phyloP scores from a whole-genome alignment of 257 asterid species.

The Oldenlandia corymbosa region DNA sequence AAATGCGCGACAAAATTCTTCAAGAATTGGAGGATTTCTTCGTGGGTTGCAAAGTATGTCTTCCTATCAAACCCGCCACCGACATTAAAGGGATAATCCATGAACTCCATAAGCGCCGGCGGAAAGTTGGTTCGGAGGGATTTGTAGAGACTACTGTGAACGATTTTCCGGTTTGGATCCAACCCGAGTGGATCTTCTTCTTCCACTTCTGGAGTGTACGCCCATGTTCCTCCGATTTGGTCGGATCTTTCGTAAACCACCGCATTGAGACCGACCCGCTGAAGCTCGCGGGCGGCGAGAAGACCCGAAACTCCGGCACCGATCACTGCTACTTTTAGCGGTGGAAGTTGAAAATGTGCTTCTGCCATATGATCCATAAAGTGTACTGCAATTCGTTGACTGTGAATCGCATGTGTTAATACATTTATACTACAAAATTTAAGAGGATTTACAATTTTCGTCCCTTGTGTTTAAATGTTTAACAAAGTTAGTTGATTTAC shows the following conservation, averaged over 20 bases:
- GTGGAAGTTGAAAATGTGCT: too few relatives aligned
- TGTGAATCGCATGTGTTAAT: too few relatives aligned
- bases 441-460: too few relatives aligned
- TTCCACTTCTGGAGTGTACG: slow-evolving; percentile 7
- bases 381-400: too few relatives aligned
- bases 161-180: slow-evolving; percentile 5
- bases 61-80: neutral
- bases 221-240: slow-evolving; percentile 19
- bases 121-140: slow-evolving; percentile 17
- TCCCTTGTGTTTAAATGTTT: too few relatives aligned
- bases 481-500: too few relatives aligned
- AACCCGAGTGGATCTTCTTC: slow-evolving; percentile 16
- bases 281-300: slow-evolving; percentile 38
- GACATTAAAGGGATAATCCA: slow-evolving; percentile 10
- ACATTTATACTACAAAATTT: too few relatives aligned
- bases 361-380: too few relatives aligned
- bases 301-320: slow-evolving; percentile 60
- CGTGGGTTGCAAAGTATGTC: slow-evolving; percentile 1
- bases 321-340: slow-evolving; percentile 40
- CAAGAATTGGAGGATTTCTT: slow-evolving; percentile 20
- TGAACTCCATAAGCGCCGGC: slow-evolving; percentile 5
- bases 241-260: slow-evolving; percentile 38
- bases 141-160: slow-evolving; percentile 18
- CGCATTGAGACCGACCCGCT: slow-evolving; percentile 25
- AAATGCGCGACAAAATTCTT: slow-evolving; percentile 33